Base-by-base conservation (phyloP, 2,329 filamentous ascomycete species). In the Sporothrix protearum region DNA sequence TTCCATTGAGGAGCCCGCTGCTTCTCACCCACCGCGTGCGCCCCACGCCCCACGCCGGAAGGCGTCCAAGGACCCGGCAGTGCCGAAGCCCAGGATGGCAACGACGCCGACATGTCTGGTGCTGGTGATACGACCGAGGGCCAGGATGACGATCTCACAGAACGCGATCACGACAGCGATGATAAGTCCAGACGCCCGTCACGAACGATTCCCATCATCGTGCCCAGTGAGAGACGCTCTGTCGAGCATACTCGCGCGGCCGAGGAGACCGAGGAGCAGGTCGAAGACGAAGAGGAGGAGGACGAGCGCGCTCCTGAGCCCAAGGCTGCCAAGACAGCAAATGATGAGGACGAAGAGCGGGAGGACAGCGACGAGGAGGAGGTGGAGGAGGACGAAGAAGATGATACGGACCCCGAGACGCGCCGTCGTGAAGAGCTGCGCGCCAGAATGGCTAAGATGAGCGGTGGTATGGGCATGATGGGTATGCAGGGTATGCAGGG, bases 361-460 rank as follows among this genome's bases (percentile, higher is more conserved):
- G 83, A 81, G 3, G 89, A 88, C n/a, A 90, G 90, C 2, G 89
- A 88, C 16, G 91, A 90, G 33, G 33, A 47, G 14, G 42, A 3
- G 4, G 42, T 16, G 42, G 42, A 47, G 42, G 42, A 47, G n/a
- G 91, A 92, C 25, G 91, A 93, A 42, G 92, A 94, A 64, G 92
- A 94, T 36, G 93, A 97, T 19, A 84, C 96, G 68, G 94, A 98
- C 77, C 93, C 94, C 0, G 96, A 99, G 79, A 86, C 93, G 28
- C 90, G 88, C 75, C 91, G 94, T 69, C 92, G 91, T 78, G 90
- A 97, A 81, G 95, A 97, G 79, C 85, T 99, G 42, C 89, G 96
- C 73, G 94, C 96, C 73, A 89, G 96, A 76, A 99, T 99, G 93
- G 96, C 96, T 61, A 97, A 97, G 82, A 96, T 99, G 91, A 97